Evolutionary conservation across 345 rosid genomes (phyloP), one percentile per base, ranked within the genome.

Genomic region (Rhizophora mangle): DNA sequence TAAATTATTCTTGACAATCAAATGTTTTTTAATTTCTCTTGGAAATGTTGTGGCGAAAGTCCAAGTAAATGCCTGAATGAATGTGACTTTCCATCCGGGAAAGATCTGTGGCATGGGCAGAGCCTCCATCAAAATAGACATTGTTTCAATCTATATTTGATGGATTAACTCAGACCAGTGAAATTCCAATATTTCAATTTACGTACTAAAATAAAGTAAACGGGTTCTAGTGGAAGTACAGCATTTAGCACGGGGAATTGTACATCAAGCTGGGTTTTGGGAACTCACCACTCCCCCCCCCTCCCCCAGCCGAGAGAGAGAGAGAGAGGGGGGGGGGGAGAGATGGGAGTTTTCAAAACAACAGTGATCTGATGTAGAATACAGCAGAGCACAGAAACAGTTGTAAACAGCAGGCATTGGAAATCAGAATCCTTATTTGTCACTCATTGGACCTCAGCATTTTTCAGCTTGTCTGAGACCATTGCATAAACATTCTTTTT

Each of bases 341-440:
- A 51, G 57, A 16, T 57, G 62, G 29, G 66, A 43, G 21, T 59
- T 68, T 26, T 65, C 74, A 64, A 16, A 21, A 36, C n/a, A 8
- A n/a, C n/a, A 24, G 29, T 10, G 60, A 27, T 36, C 34, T 39
- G 43, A 5, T 20, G 52, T 37, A 67, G 72, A 63, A 36, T 47
- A 34, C 70, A 32, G 30, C 49, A 18, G 43, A 26, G 11, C 8
- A 22, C 24, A 34, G 6, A 16, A 4, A 8, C 10, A 31, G 15
- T 9, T 10, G 46, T 39, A n/a, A 39, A 52, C 46, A 24, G 53
- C 13, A 60, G 47, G 64, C 13, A 18, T 52, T 8, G 70, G 74
- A 78, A 81, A 78, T 72, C 75, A 69, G 78, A 66, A 75, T 72
- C 82, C 60, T 56, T 24, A 9, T 62, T 77, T 72, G 65, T 26